Base-by-base conservation (phyloP, 495 filamentous ascomycete species). In the Xylaria nigripes region DNA sequence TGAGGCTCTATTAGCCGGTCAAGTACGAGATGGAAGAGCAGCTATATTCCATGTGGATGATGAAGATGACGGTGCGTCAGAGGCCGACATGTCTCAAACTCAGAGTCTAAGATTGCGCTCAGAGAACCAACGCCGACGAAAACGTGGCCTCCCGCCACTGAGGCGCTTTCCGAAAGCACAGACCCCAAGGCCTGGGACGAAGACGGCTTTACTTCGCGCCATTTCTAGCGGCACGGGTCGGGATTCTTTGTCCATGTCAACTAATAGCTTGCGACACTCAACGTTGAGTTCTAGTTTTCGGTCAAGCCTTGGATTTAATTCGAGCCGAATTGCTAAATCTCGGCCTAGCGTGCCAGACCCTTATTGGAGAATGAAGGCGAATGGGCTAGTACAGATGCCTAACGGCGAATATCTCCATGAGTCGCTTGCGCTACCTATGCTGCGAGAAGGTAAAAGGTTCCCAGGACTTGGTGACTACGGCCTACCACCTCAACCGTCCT, bases 321-420 rank as follows among this genome's bases (percentile, higher is more conserved):
- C 15, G 6, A 49, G 21, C 44, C 57, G 59, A 50, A 53, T 67
- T 40, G 48, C 61, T 12, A 67, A 67, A 38, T 27, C 59, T 46
- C 64, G 56, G 15, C 38, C 61, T 16, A 62, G 48, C n/a, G 47
- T 54, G 13, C 36, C 59, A 15, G 59, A 67, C 34, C 59, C 64
- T 6, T 72, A 76, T 53, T 76, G 71, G 70, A 66, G 70, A 18
- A 55, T 75, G 32, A 68, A 72, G 19, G 65, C 65, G 2, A 60
- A 61, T 3, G 73, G 73, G 0, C 58, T 76, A 32, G 68, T 76
- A 9, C 69, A 61, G 21, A 71, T 70, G 68, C 65, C 72, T 3
- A 68, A 75, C 45, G 71, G 71, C 3, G 51, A 69, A 24, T 76
- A 70, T 59, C 41, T 74, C 9, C 71, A 70, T 1, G 73, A 76